Conservation (phyloP, 2,329 filamentous ascomycete genomes). For the Leptosphaerulina australis region DNA sequence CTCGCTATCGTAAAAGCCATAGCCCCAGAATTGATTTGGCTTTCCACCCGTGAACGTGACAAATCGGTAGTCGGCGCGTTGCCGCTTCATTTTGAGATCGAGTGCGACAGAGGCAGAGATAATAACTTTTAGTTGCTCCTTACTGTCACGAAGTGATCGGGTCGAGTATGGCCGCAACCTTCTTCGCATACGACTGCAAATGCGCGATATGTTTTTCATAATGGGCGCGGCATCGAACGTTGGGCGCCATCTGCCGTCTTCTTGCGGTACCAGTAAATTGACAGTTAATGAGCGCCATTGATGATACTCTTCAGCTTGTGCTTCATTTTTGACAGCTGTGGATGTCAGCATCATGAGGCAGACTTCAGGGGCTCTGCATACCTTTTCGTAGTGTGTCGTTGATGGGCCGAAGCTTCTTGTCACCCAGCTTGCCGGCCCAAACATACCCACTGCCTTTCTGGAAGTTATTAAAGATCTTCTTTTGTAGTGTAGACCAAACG, state of each 20-base stretch:
- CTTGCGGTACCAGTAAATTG: slow-evolving; percentile 46
- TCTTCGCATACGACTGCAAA: slow-evolving; percentile 38
- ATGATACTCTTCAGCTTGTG: slow-evolving; percentile 46
- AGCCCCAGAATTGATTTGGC: slow-evolving; percentile 43
- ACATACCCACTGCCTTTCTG: slow-evolving; percentile 46
- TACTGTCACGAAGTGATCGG: slow-evolving; percentile 36
- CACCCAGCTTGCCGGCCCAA: slow-evolving; percentile 48
- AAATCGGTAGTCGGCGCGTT: slow-evolving; percentile 47
- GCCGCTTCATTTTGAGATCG: slow-evolving; percentile 47
- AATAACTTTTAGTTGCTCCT: slow-evolving; percentile 43
- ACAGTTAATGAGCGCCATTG: slow-evolving; percentile 46
- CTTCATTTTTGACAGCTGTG: slow-evolving; percentile 47
- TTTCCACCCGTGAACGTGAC: slow-evolving; percentile 46
- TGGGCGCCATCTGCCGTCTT: slow-evolving; percentile 46
- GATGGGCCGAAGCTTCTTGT: slow-evolving; percentile 44
- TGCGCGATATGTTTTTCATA: slow-evolving; percentile 42
- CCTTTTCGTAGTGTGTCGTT: slow-evolving; percentile 48
- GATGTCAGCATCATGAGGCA: slow-evolving; percentile 12
- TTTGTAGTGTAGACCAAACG: slow-evolving; percentile 45
- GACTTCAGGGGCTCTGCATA: slow-evolving; percentile 14
- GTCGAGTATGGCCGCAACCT: slow-evolving; percentile 44
- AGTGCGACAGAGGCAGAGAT: slow-evolving; percentile 46
- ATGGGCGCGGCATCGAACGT: slow-evolving; percentile 45
- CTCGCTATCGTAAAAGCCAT: slow-evolving; percentile 45
- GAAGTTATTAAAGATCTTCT: slow-evolving; percentile 47